These are phyloP conservation scores for Trichosporon faecale DNA, from an alignment of 1,284 basidiomycete genomes.

Conservation along the genomic window DNA sequence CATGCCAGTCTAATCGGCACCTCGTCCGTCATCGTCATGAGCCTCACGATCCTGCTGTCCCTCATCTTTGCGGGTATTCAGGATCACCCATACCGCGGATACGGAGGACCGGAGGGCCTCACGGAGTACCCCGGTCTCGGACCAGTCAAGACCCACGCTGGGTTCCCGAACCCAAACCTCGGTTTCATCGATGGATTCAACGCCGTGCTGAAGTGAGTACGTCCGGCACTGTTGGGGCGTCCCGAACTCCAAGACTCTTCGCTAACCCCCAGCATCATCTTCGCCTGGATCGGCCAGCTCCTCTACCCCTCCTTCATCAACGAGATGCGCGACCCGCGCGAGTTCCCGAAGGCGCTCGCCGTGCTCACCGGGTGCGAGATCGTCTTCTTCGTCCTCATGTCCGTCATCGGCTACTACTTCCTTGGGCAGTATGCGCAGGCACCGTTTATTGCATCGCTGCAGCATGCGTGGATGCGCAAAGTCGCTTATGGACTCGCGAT, in stretches of 20 bases:
- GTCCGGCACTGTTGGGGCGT: no score
- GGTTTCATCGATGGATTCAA: slow-evolving; percentile 58
- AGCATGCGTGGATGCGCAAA: slow-evolving; percentile 56
- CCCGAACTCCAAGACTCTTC: no score
- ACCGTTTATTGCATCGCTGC: slow-evolving; percentile 46
- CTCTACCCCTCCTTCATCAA: slow-evolving; percentile 48
- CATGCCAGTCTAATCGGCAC: slow-evolving; percentile 53
- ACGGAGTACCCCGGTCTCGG: slow-evolving; percentile 36
- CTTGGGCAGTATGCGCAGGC: slow-evolving; percentile 45
- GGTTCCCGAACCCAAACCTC: slow-evolving; percentile 54
- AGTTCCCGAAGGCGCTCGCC: slow-evolving; percentile 60
- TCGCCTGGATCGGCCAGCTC: slow-evolving; percentile 63
- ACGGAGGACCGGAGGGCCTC: slow-evolving; percentile 19
- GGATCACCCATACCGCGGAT: slow-evolving; percentile 43
- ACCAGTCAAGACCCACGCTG: slow-evolving; percentile 33
- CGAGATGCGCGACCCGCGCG: slow-evolving; percentile 53
- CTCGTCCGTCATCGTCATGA: slow-evolving; percentile 57
- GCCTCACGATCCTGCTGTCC: slow-evolving; percentile 58
- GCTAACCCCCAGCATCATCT: slow-evolving; percentile 30
- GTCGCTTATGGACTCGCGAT: slow-evolving; percentile 49
- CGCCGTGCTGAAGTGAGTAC: slow-evolving; percentile 49
- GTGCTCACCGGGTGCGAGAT: slow-evolving; percentile 58
- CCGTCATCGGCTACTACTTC: slow-evolving; percentile 61
- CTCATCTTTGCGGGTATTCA: slow-evolving; percentile 60
- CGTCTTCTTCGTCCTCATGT: slow-evolving; percentile 61